Percentiles rank a stretch among this genome's conserved stretches.
phyloP scores from a whole-genome alignment of 179 eudicot genomes.

The Silene vulgaris region DNA sequence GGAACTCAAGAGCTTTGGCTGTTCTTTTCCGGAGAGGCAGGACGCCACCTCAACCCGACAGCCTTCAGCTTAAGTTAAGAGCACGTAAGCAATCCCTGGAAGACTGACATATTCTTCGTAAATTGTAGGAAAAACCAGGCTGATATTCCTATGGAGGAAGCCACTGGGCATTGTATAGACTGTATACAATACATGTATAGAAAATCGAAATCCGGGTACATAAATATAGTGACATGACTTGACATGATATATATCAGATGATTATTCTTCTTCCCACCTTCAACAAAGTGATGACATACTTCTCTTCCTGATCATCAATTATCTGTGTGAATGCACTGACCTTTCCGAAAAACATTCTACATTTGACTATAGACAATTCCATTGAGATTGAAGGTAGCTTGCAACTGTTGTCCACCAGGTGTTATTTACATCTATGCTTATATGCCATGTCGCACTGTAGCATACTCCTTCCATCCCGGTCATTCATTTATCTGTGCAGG shows the following conservation, averaged over 20 bases:
- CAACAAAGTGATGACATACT: not conserved
- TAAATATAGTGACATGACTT: not conserved
- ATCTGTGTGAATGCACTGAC: not conserved
- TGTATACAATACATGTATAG: not conserved
- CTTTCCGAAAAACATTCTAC: not conserved
- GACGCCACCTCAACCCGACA: constrained; percentile 91
- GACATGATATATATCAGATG: not conserved
- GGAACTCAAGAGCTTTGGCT: constrained; percentile 71
- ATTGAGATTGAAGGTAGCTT: not conserved
- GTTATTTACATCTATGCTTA: too few relatives aligned
- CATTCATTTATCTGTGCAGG: not conserved
- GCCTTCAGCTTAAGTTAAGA: constrained; percentile 67
- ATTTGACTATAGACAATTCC: not conserved
- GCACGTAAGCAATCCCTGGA: constrained; percentile 91
- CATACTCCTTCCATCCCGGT: not conserved
- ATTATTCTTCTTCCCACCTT: constrained; percentile 14
- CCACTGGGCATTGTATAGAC: constrained; percentile 18
- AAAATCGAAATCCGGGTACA: not conserved
- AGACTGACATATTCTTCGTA: constrained; percentile 46
- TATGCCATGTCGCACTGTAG: too few relatives aligned
- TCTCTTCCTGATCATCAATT: not conserved
- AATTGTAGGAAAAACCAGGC: not conserved
- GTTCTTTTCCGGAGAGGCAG: constrained; percentile 88
- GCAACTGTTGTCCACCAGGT: not conserved
- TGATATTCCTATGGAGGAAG: not conserved